Evolutionary conservation across 805 yeast genomes (phyloP), one percentile per base, ranked within the genome.

Genomic region (Metschnikowia koreensis): DNA sequence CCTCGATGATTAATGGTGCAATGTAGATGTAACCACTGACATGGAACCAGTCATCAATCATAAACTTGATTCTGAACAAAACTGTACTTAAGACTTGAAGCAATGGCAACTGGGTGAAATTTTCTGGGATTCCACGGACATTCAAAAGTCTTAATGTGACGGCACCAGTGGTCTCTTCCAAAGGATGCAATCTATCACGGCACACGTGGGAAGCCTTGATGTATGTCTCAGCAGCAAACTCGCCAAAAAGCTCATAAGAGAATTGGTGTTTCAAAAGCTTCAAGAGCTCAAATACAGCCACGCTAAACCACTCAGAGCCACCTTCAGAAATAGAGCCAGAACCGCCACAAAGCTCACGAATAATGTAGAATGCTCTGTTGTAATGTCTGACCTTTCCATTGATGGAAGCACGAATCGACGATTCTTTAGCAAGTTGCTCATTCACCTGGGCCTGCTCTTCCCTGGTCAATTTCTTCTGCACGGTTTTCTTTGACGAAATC

Each of bases 11-110:
- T 55, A 93, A 69, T 1, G 98, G 97, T 43, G 90, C 71, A 16
- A 87, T 66, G 65, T 88, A 94, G 40, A 86, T 81, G 60, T 92
- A 73, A 1, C 93, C 80, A 34, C 83, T 68, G 1, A 83, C 67
- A 59, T 88, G 92, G 48, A 92, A 77, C 31, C 80, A 74, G 60
- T 89, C 90, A 60, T 86, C 91, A 12, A 90, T 77, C 12, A 87
- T 72, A 59, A 90, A 81, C 60, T 90, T 88, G 53, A 89, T 71
- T 66, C 87, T 79, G 74, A 87, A 93, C 44, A 93, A 72, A 31
- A 89, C 81, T 48, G 92, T 80, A 1, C 89, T 65, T 74, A 85
- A 66, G 41, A 85, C 64, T 6, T 80, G 82, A 8, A 74, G 61
- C 7, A 86, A 57, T 4, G 84, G 80, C 57, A 82, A 88, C 44